Conservation (phyloP, 2,329 filamentous ascomycete species). For the Trichoderma oligosporum region DNA sequence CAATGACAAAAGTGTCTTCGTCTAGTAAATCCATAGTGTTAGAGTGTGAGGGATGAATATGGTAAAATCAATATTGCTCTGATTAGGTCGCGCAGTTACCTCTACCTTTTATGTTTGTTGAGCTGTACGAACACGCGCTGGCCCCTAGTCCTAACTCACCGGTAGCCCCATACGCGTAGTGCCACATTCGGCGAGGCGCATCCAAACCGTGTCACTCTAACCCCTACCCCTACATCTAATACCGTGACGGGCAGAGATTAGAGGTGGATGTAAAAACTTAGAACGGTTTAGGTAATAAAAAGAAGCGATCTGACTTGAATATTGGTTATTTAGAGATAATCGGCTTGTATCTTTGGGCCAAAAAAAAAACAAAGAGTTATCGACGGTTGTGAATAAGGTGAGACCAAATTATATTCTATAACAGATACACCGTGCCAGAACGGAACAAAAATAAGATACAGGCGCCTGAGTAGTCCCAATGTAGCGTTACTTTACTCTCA, state of each 20-base stretch:
- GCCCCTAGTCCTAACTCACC: neutral
- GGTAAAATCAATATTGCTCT: neutral
- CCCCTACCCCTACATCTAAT: too few relatives aligned
- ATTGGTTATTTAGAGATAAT: too few relatives aligned
- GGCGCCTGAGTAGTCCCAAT: neutral
- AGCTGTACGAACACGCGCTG: neutral
- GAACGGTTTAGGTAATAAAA: too few relatives aligned
- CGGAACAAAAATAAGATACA: neutral
- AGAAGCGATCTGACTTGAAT: too few relatives aligned
- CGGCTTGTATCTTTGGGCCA: neutral
- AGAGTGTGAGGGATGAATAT: neutral
- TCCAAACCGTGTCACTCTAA: neutral
- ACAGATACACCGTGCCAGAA: neutral
- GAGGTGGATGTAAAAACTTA: too few relatives aligned
- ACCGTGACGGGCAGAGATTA: too few relatives aligned
- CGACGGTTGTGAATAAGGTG: too few relatives aligned
- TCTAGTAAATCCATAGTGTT: neutral
- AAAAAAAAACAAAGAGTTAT: neutral
- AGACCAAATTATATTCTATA: neutral
- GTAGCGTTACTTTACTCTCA: neutral
- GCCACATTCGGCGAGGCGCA: neutral
- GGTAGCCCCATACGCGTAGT: neutral
- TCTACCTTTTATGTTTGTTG: neutral
- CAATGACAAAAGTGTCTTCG: neutral
- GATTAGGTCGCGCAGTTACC: neutral